Base-by-base conservation (phyloP, 2,329 filamentous ascomycete species). In the Diatrype stigma region DNA sequence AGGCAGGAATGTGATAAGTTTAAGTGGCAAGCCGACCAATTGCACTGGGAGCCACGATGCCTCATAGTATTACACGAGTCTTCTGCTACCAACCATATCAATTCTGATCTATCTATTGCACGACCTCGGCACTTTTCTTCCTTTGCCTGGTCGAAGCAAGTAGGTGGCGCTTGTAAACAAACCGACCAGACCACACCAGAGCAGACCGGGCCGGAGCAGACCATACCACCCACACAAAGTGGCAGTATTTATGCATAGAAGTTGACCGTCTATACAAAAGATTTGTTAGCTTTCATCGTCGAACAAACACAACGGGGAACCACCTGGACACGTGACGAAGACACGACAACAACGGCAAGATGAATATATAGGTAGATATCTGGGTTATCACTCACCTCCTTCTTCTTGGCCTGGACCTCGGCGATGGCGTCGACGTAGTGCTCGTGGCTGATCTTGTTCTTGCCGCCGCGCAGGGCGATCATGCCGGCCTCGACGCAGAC, bases 401-500 rank as follows among this genome's bases (percentile, higher is more conserved):
- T 95, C 87, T 96, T 96, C 86, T 96, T 87, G 56, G 87, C 86
- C 71, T 92, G 90, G 62, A 99, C 94, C 74, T 99, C 94, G 35
- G 91, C 83, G 70, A 99, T 97, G 54, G 94, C 94, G 77, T 99
- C 94, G 47, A 99, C 94, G 67, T 97, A 99, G 73, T 99, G 90
- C 77, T 99, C 94, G 70, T 99, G 94, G 53, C 88, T 89, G 67
- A 99, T 94, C 81, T 96, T 96, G 74, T 87, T 91, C 79, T 96
- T 92, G 55, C 94, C 94, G 70, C 87, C 90, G 61, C 94, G 84
- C 66, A 99, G 77, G 26, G 94, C 94, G 74, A 99, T 99, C 94
- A 99, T 99, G 68, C 94, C 94, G 47, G 94, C 94, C 76, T 99
- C 94, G 23, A 99, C 94, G 70, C 94, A 99, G 21, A 99, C 94